Evolutionary conservation across 1,284 basidiomycete species (phyloP), one percentile per base, ranked within the genome.

Genomic region (Schizophyllum amplum): DNA sequence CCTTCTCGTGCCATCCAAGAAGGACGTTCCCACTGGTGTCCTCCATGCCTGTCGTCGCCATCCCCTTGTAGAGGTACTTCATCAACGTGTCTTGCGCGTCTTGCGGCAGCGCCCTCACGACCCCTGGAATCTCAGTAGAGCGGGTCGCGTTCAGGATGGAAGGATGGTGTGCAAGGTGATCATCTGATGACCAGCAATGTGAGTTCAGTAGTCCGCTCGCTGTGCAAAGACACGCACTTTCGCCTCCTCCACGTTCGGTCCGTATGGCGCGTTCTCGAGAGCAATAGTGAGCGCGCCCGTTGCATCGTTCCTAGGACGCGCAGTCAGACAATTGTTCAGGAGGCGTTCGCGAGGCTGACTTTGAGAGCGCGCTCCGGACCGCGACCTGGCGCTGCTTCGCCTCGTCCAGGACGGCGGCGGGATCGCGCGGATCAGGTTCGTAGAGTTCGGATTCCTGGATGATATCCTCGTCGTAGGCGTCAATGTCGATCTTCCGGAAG

Each of bases 31-130:
- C 91, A 64, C 84, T 90, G 63, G 90, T 83, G 67, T 92, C 92
- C 54, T 85, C 87, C 82, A 84, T 90, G 51, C 83, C 91, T 11
- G 88, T 85, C 76, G 85, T 79, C 5, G 78, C 90, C 90, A 93
- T 94, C 26, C 89, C 94, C 75, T 99, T 99, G 84, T 99, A 99
- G 23, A 99, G 75, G 68, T 97, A 99, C 70, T 97, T 98, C 96
- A 98, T 99, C 57, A 98, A 78, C 33, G 86, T 91, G 67, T 98
- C 96, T 65, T 97, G 93, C 61, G 90, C 80, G 52, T 92, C 87
- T 60, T 84, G 81, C 5, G 84, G 82, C 47, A 98, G 80, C 1
- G 79, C 71, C 67, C 87, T 89, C 67, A 98, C 77, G 49, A 91
- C 84, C 24, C 73, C 74, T 1, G 89, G 76, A 58, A 99, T 95